A percentile compares a stretch with the other conserved stretches of the same genome.
Conservation (phyloP, 148 eudicot species). For the Arbutus unedo region DNA sequence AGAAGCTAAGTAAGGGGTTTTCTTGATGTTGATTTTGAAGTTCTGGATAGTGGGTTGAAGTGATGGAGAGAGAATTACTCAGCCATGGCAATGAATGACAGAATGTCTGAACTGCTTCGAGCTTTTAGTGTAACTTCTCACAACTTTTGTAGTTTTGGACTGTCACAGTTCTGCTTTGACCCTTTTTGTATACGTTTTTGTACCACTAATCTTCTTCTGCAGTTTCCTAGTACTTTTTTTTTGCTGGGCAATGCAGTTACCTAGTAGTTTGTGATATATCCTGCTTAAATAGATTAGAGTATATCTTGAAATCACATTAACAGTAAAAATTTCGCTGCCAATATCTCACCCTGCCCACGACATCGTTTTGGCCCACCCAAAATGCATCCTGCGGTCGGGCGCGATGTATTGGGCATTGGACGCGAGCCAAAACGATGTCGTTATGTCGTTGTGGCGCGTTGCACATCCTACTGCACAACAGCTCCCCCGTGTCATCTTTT, state of each 20-base stretch:
- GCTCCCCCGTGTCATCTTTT: too few relatives aligned
- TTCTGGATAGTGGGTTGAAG: not conserved
- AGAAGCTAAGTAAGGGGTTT: slow-evolving; percentile 60
- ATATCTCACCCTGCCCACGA: too few relatives aligned
- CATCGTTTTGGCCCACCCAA: too few relatives aligned
- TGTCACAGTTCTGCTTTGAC: slow-evolving; percentile 7
- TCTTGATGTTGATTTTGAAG: slow-evolving; percentile 24
- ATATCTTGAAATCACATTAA: not conserved
- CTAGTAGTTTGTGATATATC: not conserved
- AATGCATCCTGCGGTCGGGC: too few relatives aligned
- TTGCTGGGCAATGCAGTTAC: not conserved
- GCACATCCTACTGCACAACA: too few relatives aligned
- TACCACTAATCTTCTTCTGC: not conserved
- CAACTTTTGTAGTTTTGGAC: slow-evolving; percentile 13
- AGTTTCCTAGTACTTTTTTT: not conserved
- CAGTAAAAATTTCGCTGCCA: too few relatives aligned
- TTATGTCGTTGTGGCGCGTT: too few relatives aligned
- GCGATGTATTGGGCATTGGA: too few relatives aligned
- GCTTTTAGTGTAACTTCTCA: slow-evolving; percentile 16
- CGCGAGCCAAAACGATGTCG: too few relatives aligned
- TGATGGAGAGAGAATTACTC: slow-evolving; percentile 1
- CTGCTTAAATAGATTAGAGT: slow-evolving; percentile 1
- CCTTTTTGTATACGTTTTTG: not conserved
- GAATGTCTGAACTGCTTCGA: slow-evolving; percentile 22
- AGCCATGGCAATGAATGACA: slow-evolving; percentile 17